These are phyloP conservation scores for Dionaea muscipula DNA, from an alignment of 179 eudicot species.

Conservation along the genomic window DNA sequence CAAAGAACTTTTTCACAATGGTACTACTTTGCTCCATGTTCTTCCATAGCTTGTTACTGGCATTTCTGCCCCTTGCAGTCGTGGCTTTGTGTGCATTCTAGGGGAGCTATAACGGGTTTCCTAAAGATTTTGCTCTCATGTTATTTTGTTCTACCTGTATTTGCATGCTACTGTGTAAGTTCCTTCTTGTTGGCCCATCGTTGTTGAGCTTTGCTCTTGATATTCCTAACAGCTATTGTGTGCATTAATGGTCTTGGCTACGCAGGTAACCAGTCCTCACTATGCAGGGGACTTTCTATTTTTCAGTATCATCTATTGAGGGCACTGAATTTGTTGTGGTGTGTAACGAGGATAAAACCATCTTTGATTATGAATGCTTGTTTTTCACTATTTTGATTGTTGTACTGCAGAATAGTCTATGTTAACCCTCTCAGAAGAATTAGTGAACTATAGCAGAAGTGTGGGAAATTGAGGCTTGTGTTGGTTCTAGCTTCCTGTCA, in stretches of 20 bases:
- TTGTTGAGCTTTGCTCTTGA: neutral
- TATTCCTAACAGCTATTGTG: neutral
- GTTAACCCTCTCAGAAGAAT: no score
- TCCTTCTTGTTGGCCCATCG: no score
- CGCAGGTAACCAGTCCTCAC: no score
- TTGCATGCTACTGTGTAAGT: no score
- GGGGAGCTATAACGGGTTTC: neutral
- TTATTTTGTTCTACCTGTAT: neutral
- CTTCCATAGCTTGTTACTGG: neutral
- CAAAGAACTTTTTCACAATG: slow-evolving; percentile 82
- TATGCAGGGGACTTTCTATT: neutral
- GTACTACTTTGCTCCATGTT: slow-evolving; percentile 16
- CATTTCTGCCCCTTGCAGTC: no score
- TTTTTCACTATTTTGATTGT: no score
- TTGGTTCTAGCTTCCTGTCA: no score
- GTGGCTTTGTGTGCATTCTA: no score
- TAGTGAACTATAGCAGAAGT: no score
- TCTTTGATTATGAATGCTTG: neutral
- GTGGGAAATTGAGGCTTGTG: no score
- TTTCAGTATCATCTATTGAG: neutral
- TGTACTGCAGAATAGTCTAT: no score
- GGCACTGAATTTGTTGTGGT: neutral
- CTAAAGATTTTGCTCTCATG: neutral
- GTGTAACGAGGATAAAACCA: neutral
- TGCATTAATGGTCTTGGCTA: neutral